These are phyloP conservation scores for Erodium trifolium DNA, from an alignment of 441 rosid species.

Conservation along the genomic window DNA sequence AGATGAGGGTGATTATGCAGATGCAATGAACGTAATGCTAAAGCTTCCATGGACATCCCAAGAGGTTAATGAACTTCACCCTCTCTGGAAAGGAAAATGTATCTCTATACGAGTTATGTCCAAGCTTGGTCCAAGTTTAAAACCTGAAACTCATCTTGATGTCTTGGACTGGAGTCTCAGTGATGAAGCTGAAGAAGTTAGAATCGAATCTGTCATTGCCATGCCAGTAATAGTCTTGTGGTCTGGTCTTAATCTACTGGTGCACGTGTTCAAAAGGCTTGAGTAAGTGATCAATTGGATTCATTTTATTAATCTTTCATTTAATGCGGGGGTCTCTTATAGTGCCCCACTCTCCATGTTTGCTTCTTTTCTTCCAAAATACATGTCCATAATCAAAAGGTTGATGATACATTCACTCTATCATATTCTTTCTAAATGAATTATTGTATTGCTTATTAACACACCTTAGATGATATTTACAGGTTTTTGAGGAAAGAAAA, in stretches of 20 bases:
- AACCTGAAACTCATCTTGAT: conserved; percentile 41
- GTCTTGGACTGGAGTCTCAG: conserved; percentile 59
- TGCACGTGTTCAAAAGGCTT: conserved; percentile 49
- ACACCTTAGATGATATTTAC: conserved; percentile 21
- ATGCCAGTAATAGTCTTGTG: conserved; percentile 64
- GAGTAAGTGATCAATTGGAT: conserved; percentile 51
- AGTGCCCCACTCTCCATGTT: not conserved
- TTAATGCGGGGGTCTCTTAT: not conserved
- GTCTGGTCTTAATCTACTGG: conserved; percentile 49
- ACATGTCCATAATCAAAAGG: not conserved
- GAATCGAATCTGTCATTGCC: conserved; percentile 60
- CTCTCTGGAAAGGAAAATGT: conserved; percentile 55
- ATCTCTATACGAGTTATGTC: conserved; percentile 59
- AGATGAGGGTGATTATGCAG: conserved; percentile 31
- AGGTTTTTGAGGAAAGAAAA: conserved; percentile 60
- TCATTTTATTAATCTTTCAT: conserved; percentile 11
- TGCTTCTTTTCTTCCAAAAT: not conserved
- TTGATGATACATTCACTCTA: not conserved
- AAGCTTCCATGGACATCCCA: conserved; percentile 76
- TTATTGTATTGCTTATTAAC: conserved; percentile 9
- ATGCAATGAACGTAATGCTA: conserved; percentile 43
- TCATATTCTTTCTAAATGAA: conserved; percentile 12
- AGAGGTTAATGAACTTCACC: conserved; percentile 34
- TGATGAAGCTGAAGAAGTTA: conserved; percentile 78
- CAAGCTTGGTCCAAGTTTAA: conserved; percentile 50